phyloP scores from a whole-genome alignment of 129 eudicot genomes.

The Chrysanthemum lavandulifolium region DNA sequence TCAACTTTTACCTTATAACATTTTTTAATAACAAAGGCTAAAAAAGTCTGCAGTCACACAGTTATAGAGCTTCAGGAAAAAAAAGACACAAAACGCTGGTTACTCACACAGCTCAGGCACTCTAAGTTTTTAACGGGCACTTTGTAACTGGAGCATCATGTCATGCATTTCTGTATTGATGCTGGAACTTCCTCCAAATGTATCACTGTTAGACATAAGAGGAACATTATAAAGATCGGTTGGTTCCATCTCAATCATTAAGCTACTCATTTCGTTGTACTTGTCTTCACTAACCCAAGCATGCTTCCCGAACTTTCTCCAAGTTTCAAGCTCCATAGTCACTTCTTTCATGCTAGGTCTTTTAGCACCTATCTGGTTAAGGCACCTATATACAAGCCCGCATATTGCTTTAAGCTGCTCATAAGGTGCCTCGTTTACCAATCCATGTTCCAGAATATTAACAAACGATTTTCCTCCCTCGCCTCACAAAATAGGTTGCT shows the following conservation, averaged over 20 bases:
- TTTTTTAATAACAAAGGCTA: too few relatives aligned
- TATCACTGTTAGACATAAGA: not conserved
- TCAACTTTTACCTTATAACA: too few relatives aligned
- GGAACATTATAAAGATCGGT: not conserved
- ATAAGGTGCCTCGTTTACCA: conserved; percentile 2
- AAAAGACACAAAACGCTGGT: too few relatives aligned
- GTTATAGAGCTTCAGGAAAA: too few relatives aligned
- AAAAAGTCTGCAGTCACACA: too few relatives aligned
- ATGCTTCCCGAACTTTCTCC: not conserved
- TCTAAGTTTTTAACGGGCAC: too few relatives aligned
- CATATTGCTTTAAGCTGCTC: conserved; percentile 3
- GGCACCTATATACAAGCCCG: conserved; percentile 4
- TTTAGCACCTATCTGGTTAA: not conserved
- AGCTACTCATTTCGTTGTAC: not conserved
- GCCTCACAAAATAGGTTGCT: not conserved
- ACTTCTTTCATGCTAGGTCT: conserved; percentile 23
- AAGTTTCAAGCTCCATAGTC: conserved; percentile 10
- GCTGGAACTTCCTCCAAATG: not conserved
- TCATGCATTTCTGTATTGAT: too few relatives aligned
- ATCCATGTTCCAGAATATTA: not conserved
- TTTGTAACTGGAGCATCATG: too few relatives aligned
- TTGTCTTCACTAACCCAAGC: conserved; percentile 3
- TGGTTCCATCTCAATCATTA: not conserved
- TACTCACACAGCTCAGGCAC: too few relatives aligned
- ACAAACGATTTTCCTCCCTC: not conserved